phyloP scores from a whole-genome alignment of 139 green algal species.

The Eudorina sp. region DNA sequence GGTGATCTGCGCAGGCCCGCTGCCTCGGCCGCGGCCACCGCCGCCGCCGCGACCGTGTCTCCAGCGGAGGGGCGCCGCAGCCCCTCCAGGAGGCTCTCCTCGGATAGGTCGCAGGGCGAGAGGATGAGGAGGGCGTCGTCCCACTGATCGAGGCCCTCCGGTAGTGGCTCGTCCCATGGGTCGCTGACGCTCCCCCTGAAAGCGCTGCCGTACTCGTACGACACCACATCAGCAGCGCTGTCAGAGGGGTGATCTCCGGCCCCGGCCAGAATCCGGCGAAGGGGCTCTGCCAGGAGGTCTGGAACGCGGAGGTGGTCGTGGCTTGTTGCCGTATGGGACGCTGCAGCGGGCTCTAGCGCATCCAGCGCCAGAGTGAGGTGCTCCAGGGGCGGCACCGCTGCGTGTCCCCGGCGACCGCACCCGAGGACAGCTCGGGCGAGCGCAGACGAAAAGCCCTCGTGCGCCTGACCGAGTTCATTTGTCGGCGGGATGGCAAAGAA shows the following conservation, averaged over 20 bases:
- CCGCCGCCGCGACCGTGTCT: neutral
- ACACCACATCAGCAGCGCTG: neutral
- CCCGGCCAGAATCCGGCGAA: neutral
- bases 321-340: neutral
- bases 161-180: neutral
- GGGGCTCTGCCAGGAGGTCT: neutral
- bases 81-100: slow-evolving; percentile 5
- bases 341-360: neutral
- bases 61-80: neutral
- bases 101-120: neutral
- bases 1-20: neutral
- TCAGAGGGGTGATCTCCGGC: neutral
- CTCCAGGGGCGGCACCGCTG: neutral
- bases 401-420: neutral
- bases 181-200: neutral
- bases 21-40: neutral
- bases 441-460: no score
- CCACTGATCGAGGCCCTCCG: neutral
- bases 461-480: neutral
- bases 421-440: neutral
- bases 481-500: neutral
- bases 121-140: neutral
- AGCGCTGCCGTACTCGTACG: neutral
- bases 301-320: neutral
- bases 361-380: slow-evolving; percentile 19